Evolutionary conservation across 495 filamentous ascomycete genomes (phyloP).

Genomic region (Penicillium diatomitis): DNA sequence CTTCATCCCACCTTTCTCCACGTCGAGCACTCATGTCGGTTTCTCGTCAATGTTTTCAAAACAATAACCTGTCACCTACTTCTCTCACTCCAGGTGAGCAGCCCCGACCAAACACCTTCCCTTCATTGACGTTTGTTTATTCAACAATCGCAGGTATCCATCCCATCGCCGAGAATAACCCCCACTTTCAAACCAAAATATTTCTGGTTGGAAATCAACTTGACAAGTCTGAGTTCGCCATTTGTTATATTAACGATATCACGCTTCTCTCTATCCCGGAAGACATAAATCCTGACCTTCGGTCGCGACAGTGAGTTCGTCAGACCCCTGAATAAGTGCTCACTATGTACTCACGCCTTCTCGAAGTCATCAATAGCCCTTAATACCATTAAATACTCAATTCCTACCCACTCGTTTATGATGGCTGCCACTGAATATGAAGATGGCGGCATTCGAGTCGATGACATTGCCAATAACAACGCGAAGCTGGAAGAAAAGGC

Average conservation of each 20-base stretch:
- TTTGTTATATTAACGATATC: neutral
- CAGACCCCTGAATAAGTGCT: neutral
- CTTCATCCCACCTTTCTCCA: neutral
- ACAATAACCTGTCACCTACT: neutral
- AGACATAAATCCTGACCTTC: neutral
- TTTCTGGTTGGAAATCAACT: neutral
- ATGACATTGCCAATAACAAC: neutral
- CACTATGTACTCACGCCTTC: neutral
- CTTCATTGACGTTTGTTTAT: neutral
- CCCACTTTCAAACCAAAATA: neutral
- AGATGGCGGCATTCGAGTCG: neutral
- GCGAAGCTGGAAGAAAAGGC: neutral
- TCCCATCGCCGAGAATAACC: neutral
- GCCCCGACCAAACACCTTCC: neutral
- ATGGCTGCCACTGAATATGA: neutral
- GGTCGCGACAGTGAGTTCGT: neutral
- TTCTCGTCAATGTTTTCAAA: neutral
- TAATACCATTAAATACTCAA: neutral
- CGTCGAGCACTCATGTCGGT: neutral
- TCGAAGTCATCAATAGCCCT: neutral
- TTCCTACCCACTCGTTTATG: neutral
- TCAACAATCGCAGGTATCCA: neutral
- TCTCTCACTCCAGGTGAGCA: neutral
- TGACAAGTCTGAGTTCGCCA: neutral
- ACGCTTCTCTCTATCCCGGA: neutral